A percentile compares a stretch with the other conserved stretches of the same genome.
These are phyloP conservation scores for Didymosphaeria variabile DNA, from an alignment of 2,329 filamentous ascomycete genomes.

Conservation along the genomic window DNA sequence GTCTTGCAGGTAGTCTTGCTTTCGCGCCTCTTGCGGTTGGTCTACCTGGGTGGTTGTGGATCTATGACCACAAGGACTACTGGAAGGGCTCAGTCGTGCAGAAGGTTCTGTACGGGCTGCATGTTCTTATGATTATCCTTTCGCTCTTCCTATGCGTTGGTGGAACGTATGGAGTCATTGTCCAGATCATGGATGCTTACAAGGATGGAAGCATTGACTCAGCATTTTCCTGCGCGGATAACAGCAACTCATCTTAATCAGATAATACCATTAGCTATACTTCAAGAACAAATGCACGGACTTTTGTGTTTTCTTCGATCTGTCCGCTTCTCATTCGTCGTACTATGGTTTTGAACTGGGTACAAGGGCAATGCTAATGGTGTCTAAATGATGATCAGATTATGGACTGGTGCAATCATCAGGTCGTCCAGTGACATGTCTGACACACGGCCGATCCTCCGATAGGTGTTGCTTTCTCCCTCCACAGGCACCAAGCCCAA, in stretches of 20 bases:
- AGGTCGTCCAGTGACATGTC: no score
- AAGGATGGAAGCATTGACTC: slow-evolving; percentile 56
- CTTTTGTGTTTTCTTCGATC: no score
- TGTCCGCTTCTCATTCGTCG: no score
- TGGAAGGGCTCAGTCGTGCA: slow-evolving; percentile 46
- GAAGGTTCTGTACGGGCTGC: slow-evolving; percentile 52
- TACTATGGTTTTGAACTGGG: no score
- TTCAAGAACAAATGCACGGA: neutral
- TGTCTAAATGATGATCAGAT: no score
- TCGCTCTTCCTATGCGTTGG: slow-evolving; percentile 59
- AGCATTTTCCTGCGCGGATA: slow-evolving; percentile 42
- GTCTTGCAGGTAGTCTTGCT: slow-evolving; percentile 59
- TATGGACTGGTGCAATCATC: no score
- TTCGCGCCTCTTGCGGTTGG: slow-evolving; percentile 62
- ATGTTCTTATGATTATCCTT: slow-evolving; percentile 55
- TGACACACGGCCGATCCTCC: no score
- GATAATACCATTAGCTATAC: neutral
- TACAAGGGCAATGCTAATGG: no score
- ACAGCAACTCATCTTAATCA: slow-evolving; percentile 38
- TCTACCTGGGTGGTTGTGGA: slow-evolving; percentile 61
- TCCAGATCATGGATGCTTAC: slow-evolving; percentile 63
- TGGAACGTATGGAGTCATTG: slow-evolving; percentile 61
- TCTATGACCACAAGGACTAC: slow-evolving; percentile 59
- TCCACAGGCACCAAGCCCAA: no score
- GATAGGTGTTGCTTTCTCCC: no score